These are phyloP conservation scores for Ascobolus immersus DNA, from an alignment of 495 filamentous ascomycete species.

Conservation along the genomic window DNA sequence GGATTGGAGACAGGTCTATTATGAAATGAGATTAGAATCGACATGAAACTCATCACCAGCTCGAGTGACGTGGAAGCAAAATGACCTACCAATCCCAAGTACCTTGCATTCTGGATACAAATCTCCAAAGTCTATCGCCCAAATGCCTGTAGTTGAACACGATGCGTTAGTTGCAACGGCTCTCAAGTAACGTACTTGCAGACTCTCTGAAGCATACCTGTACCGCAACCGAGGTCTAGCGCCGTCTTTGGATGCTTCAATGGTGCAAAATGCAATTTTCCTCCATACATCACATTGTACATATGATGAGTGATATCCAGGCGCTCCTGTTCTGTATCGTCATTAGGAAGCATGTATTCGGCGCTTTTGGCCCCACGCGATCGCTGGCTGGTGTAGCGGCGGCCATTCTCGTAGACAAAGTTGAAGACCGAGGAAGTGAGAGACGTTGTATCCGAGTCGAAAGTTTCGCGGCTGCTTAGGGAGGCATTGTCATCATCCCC, in stretches of 20 bases:
- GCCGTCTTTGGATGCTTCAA: too few species aligned
- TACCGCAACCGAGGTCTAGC: too few species aligned
- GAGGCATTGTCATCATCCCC: too few species aligned
- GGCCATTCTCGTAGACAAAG: conserved; percentile 42
- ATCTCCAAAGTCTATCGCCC: conserved; percentile 41
- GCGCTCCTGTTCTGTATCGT: conserved; percentile 43
- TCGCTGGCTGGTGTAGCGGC: conserved; percentile 41
- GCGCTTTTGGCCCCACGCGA: conserved; percentile 36
- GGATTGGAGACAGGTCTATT: conserved; percentile 22
- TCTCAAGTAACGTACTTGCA: too few species aligned
- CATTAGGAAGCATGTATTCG: conserved; percentile 37
- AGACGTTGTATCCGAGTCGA: conserved; percentile 10
- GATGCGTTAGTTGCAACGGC: too few species aligned
- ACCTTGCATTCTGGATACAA: conserved; percentile 35
- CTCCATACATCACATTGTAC: conserved; percentile 23
- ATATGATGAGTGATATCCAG: conserved; percentile 42
- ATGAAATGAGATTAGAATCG: too few species aligned
- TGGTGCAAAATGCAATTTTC: neutral
- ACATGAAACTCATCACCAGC: too few species aligned
- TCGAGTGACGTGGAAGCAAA: too few species aligned
- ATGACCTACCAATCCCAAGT: conserved; percentile 33
- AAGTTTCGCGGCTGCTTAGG: too few species aligned
- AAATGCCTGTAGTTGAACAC: conserved; percentile 38
- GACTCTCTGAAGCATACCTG: too few species aligned
- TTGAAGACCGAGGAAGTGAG: conserved; percentile 1